phyloP scores from a whole-genome alignment of 2,329 filamentous ascomycete genomes.

The Fusarium tupiense region DNA sequence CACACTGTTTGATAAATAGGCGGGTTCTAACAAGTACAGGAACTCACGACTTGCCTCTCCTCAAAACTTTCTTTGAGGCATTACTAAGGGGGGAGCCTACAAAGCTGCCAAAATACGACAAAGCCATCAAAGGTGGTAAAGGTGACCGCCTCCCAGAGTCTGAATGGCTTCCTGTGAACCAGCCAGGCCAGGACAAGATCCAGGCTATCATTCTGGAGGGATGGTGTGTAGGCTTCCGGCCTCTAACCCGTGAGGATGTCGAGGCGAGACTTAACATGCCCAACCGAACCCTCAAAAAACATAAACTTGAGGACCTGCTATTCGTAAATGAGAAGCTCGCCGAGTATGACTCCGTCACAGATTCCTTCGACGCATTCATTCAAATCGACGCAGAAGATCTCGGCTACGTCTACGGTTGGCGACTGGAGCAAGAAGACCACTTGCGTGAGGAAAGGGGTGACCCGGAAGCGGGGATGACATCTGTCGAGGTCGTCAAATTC shows the following conservation, averaged over 20 bases:
- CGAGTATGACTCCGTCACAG: constrained; percentile 60
- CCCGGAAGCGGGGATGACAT: constrained; percentile 75
- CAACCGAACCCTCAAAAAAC: constrained; percentile 59
- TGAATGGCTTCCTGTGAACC: constrained; percentile 70
- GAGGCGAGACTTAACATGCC: constrained; percentile 62
- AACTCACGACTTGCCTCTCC: constrained; percentile 79
- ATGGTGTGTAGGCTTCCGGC: constrained; percentile 88
- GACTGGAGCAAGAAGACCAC: constrained; percentile 79
- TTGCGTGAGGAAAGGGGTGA: constrained; percentile 71
- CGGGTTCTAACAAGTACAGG: constrained; percentile 38
- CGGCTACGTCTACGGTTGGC: constrained; percentile 84
- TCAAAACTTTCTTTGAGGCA: constrained; percentile 67
- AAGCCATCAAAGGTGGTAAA: constrained; percentile 77
- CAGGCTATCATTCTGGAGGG: constrained; percentile 85
- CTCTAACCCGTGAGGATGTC: constrained; percentile 63
- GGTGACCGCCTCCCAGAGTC: constrained; percentile 76
- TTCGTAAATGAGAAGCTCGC: constrained; percentile 60
- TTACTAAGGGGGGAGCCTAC: constrained; percentile 64
- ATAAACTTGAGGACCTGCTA: constrained; percentile 60
- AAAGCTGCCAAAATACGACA: constrained; percentile 81
- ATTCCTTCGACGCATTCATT: constrained; percentile 63
- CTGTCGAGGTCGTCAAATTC: constrained; percentile 80
- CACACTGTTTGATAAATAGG: neutral
- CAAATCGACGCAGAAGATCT: constrained; percentile 76
- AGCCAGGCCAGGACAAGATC: constrained; percentile 58